Conservation (phyloP, 192 early-diverging fungal species). For the Coemansia sp. region DNA sequence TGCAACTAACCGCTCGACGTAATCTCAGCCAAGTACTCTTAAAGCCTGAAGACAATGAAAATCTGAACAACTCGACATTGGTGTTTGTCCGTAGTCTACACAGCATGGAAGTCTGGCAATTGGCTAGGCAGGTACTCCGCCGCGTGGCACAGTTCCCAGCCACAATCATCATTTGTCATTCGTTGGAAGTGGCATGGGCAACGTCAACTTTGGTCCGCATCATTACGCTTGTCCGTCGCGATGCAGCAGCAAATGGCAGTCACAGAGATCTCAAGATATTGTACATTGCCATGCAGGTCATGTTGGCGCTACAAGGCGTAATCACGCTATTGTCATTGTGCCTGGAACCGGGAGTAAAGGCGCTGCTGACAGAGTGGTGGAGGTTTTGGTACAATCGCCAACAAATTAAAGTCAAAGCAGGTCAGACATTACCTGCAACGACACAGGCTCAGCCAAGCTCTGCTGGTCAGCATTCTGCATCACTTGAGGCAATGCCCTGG, state of each 20-base stretch:
- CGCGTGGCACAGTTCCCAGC: constrained; percentile 43
- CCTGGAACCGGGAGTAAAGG: constrained; percentile 24
- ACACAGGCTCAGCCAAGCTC: not conserved
- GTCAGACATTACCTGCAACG: not conserved
- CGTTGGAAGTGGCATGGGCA: constrained; percentile 32
- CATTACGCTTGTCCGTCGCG: constrained; percentile 14
- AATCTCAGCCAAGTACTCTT: not conserved
- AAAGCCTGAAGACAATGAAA: too few species aligned
- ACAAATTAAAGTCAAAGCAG: not conserved
- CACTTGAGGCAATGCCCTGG: constrained; percentile 21
- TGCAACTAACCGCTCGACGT: constrained; percentile 12
- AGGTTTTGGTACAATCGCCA: not conserved
- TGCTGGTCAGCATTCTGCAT: not conserved
- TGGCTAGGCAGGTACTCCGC: constrained; percentile 32
- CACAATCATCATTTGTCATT: constrained; percentile 26
- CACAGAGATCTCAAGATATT: constrained; percentile 18
- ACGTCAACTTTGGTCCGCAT: constrained; percentile 24
- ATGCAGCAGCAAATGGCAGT: not conserved
- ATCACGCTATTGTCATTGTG: constrained; percentile 25
- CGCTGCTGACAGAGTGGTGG: constrained; percentile 9
- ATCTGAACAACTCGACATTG: not conserved
- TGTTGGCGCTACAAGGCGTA: constrained; percentile 32
- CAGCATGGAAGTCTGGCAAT: constrained; percentile 12
- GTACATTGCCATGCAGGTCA: constrained; percentile 30
- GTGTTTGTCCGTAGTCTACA: constrained; percentile 18